phyloP scores from a whole-genome alignment of 2,329 filamentous ascomycete species.

The Colletotrichum tofieldiae region DNA sequence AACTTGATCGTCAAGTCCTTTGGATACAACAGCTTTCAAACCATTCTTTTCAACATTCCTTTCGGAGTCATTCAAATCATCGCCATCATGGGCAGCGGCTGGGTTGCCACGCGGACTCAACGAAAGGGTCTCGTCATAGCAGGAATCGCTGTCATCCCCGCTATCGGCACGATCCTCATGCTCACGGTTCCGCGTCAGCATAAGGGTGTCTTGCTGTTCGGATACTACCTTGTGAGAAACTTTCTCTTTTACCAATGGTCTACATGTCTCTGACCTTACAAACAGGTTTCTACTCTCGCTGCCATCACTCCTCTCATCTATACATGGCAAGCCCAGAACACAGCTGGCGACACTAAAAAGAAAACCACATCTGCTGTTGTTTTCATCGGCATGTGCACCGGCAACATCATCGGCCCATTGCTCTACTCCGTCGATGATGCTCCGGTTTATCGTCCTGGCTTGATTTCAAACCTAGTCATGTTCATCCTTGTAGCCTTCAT shows the following conservation, averaged over 20 bases:
- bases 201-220: conserved; percentile 65
- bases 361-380: conserved; percentile 76
- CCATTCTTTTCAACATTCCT: conserved; percentile 72
- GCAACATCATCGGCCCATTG: conserved; percentile 77
- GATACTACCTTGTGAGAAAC: conserved; percentile 63
- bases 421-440: conserved; percentile 74
- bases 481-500: conserved; percentile 73
- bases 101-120: conserved; percentile 58
- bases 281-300: conserved; percentile 41
- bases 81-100: conserved; percentile 70
- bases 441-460: conserved; percentile 69
- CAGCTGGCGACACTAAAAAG: conserved; percentile 79
- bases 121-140: conserved; percentile 62
- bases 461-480: conserved; percentile 73
- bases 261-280: neutral
- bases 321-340: conserved; percentile 74
- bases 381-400: conserved; percentile 76
- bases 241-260: neutral
- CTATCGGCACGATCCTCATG: conserved; percentile 62
- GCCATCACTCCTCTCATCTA: conserved; percentile 70
- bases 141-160: conserved; percentile 54
- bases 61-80: conserved; percentile 73
- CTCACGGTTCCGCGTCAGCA: conserved; percentile 62
- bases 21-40: conserved; percentile 67
- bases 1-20: conserved; percentile 71